Evolutionary conservation across 768 basidiomycete genomes (phyloP).

Genomic region (Tylopilus sp.): DNA sequence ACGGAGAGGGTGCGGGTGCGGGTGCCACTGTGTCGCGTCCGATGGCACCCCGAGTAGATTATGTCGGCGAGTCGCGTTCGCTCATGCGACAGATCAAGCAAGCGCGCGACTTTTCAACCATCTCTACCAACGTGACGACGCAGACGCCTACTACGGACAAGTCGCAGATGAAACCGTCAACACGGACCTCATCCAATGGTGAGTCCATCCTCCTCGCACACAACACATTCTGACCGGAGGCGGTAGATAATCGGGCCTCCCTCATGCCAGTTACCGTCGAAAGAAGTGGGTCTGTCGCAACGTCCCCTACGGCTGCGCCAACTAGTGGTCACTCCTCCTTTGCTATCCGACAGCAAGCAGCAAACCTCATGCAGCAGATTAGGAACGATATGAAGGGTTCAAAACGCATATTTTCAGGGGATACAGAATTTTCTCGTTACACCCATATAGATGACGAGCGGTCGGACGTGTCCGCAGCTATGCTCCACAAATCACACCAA

Average conservation of each 20-base stretch:
- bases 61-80: slow-evolving; percentile 71
- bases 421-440: slow-evolving; percentile 52
- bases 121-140: slow-evolving; percentile 57
- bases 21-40: slow-evolving; percentile 50
- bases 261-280: slow-evolving; percentile 14
- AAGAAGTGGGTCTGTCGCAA: slow-evolving; percentile 21
- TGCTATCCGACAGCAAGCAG: slow-evolving; percentile 73
- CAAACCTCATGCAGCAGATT: slow-evolving; percentile 81
- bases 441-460: slow-evolving; percentile 20
- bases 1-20: slow-evolving; percentile 47
- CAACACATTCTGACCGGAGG: slow-evolving; percentile 1
- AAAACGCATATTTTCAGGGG: slow-evolving; percentile 69
- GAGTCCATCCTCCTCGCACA: not conserved
- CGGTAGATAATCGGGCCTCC: slow-evolving; percentile 9
- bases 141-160: slow-evolving; percentile 22
- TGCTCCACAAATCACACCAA: slow-evolving; percentile 20
- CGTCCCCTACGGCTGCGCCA: slow-evolving; percentile 30
- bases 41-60: slow-evolving; percentile 52
- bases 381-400: slow-evolving; percentile 67
- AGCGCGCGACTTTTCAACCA: slow-evolving; percentile 73
- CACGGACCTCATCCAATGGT: slow-evolving; percentile 10
- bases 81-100: slow-evolving; percentile 80
- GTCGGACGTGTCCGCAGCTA: slow-evolving; percentile 11
- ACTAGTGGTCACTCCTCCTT: slow-evolving; percentile 57
- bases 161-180: slow-evolving; percentile 3